Base-by-base conservation (phyloP, 345 rosid genomes). In the Eucalyptus shirleyi region DNA sequence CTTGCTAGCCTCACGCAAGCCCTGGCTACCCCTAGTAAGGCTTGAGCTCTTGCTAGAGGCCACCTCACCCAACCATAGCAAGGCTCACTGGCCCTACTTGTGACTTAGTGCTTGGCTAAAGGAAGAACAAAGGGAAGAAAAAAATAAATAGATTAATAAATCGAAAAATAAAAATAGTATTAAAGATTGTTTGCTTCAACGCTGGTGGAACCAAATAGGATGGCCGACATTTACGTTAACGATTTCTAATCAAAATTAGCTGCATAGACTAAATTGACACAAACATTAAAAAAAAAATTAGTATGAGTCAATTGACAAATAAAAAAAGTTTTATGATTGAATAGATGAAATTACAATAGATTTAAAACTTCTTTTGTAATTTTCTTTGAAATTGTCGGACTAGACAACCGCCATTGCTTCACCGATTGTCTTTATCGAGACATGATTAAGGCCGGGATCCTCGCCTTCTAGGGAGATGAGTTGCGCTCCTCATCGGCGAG, bases 381-480 rank as follows among this genome's bases (percentile, higher is more conserved):
- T 56, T 56, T 10, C 0, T 0, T 0, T 1, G 1, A 56, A 0
- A 23, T 24, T 0, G 0, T 56, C 6, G 1, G 1, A 56, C 62
- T 56, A 56, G 14, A 56, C 30, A 56, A 24, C 14, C 2, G 0
- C 6, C 62, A 4, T 56, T 0, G 0, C 30, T 56, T 56, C 62
- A 56, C 62, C 30, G 1, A 56, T 56, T 56, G 62, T 26, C 62
- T 26, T 56, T 56, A 56, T 0, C 3, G 0, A 3, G 30, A 56
- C 62, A 56, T 56, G 62, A 0, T 56, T 56, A 24, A 56, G 62
- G 30, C 62, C 6, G 13, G 30, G 62, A 56, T 56, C 62, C 62
- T 56, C 13, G 30, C 30, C 62, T 2, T 10, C 62, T 9, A 24
- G 62, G 62, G 62, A 1, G 13, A 56, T 24, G 12, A 4, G 12